These are phyloP conservation scores for Cicer pinnatifidum DNA, from an alignment of 306 rosid genomes.

Conservation along the genomic window DNA sequence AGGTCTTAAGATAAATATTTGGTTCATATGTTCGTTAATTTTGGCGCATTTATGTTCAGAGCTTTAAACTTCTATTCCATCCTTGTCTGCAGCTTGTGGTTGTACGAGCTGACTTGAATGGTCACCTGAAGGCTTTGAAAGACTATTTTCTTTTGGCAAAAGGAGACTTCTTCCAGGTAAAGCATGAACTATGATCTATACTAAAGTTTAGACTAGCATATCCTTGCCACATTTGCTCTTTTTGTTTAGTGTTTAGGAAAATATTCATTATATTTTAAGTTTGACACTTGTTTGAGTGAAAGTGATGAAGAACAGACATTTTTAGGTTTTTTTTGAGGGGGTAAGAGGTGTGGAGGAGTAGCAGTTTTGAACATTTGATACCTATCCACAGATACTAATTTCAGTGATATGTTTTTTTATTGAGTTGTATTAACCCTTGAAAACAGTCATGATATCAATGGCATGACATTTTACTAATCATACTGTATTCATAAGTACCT, in stretches of 20 bases:
- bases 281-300: conserved; percentile 36
- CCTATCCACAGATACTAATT: conserved; percentile 27
- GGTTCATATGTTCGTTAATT: conserved; percentile 33
- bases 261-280: conserved; percentile 21
- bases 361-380: conserved; percentile 20
- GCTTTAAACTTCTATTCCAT: conserved; percentile 40
- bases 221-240: conserved; percentile 1
- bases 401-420: conserved; percentile 12
- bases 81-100: conserved; percentile 85
- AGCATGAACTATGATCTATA: conserved; percentile 38
- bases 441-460: conserved; percentile 22
- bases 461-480: background rate
- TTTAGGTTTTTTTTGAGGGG: background rate
- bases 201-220: conserved; percentile 22
- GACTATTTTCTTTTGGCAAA: conserved; percentile 96
- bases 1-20: conserved; percentile 61
- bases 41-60: conserved; percentile 41
- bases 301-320: conserved; percentile 7
- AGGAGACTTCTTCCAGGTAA: conserved; percentile 99
- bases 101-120: conserved; percentile 93
- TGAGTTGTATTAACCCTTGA: conserved; percentile 22
- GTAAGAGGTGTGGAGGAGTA: background rate
- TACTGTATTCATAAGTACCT: background rate
- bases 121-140: conserved; percentile 90
- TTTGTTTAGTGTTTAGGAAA: conserved; percentile 20